A percentile compares a stretch with the other conserved stretches of the same genome.
These are phyloP conservation scores for Paraphysoderma sedebokerense DNA, from an alignment of 371 early-diverging fungal genomes.

Conservation along the genomic window DNA sequence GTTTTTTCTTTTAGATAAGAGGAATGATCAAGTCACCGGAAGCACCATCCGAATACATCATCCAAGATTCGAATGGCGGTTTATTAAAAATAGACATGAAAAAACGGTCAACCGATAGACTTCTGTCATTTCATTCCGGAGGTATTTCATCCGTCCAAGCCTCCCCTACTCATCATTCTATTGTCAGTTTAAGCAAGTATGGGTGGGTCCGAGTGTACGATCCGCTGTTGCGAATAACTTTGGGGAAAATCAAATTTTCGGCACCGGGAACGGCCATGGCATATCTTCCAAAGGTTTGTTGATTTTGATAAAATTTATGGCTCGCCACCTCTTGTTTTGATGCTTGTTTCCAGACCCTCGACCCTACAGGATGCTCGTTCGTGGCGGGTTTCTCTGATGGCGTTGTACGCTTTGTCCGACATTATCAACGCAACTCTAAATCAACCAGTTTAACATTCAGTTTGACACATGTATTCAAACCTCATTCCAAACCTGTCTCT, in stretches of 20 bases:
- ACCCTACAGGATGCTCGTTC: conserved; percentile 17
- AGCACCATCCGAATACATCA: conserved; percentile 15
- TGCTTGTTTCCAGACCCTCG: conserved; percentile 13
- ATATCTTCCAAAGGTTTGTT: conserved; percentile 15
- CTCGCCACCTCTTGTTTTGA: neutral
- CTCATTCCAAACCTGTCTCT: conserved; percentile 17
- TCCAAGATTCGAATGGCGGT: conserved; percentile 12
- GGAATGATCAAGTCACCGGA: neutral
- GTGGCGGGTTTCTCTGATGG: conserved; percentile 27
- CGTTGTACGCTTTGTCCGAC: conserved; percentile 19
- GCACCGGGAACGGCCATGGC: conserved; percentile 13
- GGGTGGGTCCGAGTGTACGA: conserved; percentile 21
- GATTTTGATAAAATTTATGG: neutral
- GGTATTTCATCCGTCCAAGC: conserved; percentile 15
- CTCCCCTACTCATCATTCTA: conserved; percentile 12
- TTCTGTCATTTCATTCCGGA: conserved; percentile 22
- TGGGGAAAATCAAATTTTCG: conserved; percentile 6
- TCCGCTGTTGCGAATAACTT: conserved; percentile 10
- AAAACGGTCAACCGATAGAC: conserved; percentile 15
- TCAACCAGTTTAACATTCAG: conserved; percentile 4
- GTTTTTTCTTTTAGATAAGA: no score
- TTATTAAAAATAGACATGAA: conserved; percentile 12
- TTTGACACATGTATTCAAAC: conserved; percentile 26
- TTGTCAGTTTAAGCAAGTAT: conserved; percentile 19
- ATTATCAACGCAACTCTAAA: conserved; percentile 2